These are phyloP conservation scores for Hypoxylon lenormandii DNA, from an alignment of 495 filamentous ascomycete genomes.

Conservation along the genomic window DNA sequence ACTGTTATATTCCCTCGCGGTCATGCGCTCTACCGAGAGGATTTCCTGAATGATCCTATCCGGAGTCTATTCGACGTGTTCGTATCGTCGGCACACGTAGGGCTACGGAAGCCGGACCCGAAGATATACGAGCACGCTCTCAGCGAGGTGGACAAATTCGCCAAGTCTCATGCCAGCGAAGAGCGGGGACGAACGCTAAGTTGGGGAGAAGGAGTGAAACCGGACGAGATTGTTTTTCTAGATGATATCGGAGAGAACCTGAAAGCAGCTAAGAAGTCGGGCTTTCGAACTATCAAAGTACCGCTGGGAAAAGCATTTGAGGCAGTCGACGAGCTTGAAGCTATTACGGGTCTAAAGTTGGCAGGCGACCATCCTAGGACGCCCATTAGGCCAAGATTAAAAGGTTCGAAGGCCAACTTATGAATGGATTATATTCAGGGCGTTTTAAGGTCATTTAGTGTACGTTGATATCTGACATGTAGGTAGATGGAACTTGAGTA, in stretches of 20 bases:
- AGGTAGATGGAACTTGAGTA: too few relatives aligned
- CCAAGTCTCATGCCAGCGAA: slow-evolving; percentile 58
- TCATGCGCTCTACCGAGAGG: slow-evolving; percentile 64
- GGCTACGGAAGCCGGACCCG: slow-evolving; percentile 86
- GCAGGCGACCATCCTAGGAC: slow-evolving; percentile 61
- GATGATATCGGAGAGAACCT: slow-evolving; percentile 97
- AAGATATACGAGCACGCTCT: slow-evolving; percentile 82
- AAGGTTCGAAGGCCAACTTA: slow-evolving; percentile 54
- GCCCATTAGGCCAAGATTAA: slow-evolving; percentile 54
- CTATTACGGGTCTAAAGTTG: slow-evolving; percentile 62
- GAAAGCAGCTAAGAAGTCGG: slow-evolving; percentile 78
- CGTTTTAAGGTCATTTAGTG: too few relatives aligned
- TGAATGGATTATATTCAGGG: slow-evolving; percentile 32
- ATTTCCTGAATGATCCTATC: slow-evolving; percentile 61
- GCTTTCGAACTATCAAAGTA: slow-evolving; percentile 87
- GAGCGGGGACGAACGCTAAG: slow-evolving; percentile 58
- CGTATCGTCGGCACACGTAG: slow-evolving; percentile 84
- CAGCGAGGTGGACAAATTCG: slow-evolving; percentile 69
- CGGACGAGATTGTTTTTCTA: slow-evolving; percentile 83
- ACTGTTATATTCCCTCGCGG: slow-evolving; percentile 82
- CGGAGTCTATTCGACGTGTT: slow-evolving; percentile 81
- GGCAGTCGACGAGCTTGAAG: slow-evolving; percentile 69
- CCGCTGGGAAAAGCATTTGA: slow-evolving; percentile 78
- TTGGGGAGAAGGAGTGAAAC: slow-evolving; percentile 64
- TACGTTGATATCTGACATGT: too few relatives aligned